Evolutionary conservation across 169 alveolate species (phyloP).

Genomic region (Blepharisma undulans): DNA sequence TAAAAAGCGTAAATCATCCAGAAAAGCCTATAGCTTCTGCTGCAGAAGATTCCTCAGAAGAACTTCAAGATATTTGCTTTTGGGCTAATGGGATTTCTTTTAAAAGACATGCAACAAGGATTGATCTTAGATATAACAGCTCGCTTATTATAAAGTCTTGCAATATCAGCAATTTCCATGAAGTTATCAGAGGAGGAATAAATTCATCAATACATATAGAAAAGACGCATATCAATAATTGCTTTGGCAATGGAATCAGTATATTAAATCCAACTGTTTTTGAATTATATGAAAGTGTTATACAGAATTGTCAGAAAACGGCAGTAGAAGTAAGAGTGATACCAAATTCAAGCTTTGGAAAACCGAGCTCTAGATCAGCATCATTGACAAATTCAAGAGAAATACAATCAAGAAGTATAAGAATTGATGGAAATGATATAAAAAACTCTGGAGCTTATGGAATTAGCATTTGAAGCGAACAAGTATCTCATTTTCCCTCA

Average conservation of each 20-base stretch:
- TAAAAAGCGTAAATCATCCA: slow-evolving; percentile 1
- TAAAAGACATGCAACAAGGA: neutral
- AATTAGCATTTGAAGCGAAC: slow-evolving; percentile 17
- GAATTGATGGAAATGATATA: slow-evolving; percentile 31
- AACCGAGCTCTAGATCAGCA: neutral
- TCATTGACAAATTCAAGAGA: neutral
- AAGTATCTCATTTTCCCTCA: neutral
- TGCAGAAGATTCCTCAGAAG: neutral
- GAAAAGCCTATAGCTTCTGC: neutral
- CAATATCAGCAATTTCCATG: neutral
- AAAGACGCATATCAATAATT: neutral
- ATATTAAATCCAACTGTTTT: slow-evolving; percentile 28
- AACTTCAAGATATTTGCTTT: neutral
- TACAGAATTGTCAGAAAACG: slow-evolving; percentile 13
- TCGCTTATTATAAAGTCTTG: slow-evolving; percentile 8
- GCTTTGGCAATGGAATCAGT: neutral
- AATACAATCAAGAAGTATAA: neutral
- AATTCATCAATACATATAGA: neutral
- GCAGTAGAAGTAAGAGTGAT: neutral
- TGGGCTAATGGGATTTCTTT: slow-evolving; percentile 28
- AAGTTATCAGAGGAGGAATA: neutral
- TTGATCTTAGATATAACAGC: neutral
- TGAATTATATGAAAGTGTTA: neutral
- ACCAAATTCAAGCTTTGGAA: neutral
- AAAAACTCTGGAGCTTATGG: slow-evolving; percentile 19